These are phyloP conservation scores for Vaccinium macrocarpon DNA, from an alignment of 148 eudicot genomes.

Conservation along the genomic window DNA sequence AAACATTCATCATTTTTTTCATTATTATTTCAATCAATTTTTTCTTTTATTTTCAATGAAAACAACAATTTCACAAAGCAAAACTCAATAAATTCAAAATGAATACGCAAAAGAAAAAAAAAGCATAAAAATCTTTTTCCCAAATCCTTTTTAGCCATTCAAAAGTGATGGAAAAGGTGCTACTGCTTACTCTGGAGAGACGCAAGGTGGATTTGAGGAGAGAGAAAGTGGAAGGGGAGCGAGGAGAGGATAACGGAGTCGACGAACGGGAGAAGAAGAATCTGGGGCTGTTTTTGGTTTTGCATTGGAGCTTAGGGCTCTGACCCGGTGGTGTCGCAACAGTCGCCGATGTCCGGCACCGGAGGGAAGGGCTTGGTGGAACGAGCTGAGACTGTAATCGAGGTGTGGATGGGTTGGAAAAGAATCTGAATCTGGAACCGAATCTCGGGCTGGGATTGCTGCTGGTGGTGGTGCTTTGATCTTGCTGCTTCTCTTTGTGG, in stretches of 20 bases:
- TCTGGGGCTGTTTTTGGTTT: conserved; percentile 34
- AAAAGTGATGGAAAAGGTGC: too few species aligned
- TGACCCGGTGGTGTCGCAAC: conserved; percentile 16
- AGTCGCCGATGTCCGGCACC: conserved; percentile 29
- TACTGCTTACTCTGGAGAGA: conserved; percentile 34
- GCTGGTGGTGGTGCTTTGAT: neutral
- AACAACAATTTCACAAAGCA: too few species aligned
- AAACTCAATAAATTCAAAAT: too few species aligned
- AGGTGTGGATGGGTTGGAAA: conserved; percentile 56
- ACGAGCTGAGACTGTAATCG: conserved; percentile 27
- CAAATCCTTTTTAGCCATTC: neutral
- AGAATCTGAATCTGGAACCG: conserved; percentile 46
- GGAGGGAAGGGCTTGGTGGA: conserved; percentile 28
- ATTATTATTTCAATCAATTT: too few species aligned
- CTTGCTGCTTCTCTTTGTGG: neutral
- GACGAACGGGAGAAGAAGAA: conserved; percentile 33
- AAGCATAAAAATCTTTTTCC: neutral
- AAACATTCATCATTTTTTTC: too few species aligned
- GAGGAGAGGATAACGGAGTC: conserved; percentile 48
- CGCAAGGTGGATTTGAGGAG: conserved; percentile 56
- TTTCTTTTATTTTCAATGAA: too few species aligned
- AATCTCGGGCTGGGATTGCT: conserved; percentile 32
- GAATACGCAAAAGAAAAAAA: too few species aligned
- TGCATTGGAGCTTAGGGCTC: conserved; percentile 45
- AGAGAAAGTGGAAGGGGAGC: conserved; percentile 71